Percentiles rank a stretch among this genome's conserved stretches.
phyloP scores from a whole-genome alignment of 106 monocot species.

The Agapanthus africanus region DNA sequence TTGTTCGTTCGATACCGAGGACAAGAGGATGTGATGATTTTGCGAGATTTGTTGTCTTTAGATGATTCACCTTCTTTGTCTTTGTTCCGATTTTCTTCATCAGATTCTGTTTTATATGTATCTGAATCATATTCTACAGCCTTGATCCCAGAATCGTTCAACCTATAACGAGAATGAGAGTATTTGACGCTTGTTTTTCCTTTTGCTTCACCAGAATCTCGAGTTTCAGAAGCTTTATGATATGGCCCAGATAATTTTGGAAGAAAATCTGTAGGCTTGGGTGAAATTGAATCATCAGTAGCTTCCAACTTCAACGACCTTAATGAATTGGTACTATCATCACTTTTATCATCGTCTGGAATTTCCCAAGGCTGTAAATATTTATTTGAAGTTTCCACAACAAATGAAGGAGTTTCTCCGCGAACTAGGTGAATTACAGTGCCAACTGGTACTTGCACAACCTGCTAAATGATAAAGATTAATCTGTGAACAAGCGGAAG shows the following conservation, averaged over 20 bases:
- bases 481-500: too few relatives aligned
- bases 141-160: too few relatives aligned
- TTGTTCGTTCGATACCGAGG: not conserved
- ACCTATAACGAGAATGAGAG: too few relatives aligned
- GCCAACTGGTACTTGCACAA: constrained; percentile 82
- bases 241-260: not conserved
- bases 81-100: constrained; percentile 4
- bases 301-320: constrained; percentile 3
- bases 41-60: not conserved
- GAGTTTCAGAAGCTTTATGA: not conserved
- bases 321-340: constrained; percentile 12
- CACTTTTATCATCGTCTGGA: constrained; percentile 14
- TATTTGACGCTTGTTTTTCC: too few relatives aligned
- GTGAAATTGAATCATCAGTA: constrained; percentile 8
- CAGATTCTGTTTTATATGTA: not conserved
- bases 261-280: too few relatives aligned
- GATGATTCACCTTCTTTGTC: not conserved
- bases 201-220: not conserved
- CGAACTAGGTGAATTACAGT: constrained; percentile 82
- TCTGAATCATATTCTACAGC: too few relatives aligned
- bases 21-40: too few relatives aligned
- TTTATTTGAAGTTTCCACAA: constrained; percentile 23
- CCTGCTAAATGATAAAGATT: constrained; percentile 34
- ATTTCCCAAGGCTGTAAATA: constrained; percentile 92
- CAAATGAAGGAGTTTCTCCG: constrained; percentile 59